A percentile compares a stretch with the other conserved stretches of the same genome.
Evolutionary conservation across 139 green algal genomes (phyloP).

Genomic region (Raphidocelis subcapitata): DNA sequence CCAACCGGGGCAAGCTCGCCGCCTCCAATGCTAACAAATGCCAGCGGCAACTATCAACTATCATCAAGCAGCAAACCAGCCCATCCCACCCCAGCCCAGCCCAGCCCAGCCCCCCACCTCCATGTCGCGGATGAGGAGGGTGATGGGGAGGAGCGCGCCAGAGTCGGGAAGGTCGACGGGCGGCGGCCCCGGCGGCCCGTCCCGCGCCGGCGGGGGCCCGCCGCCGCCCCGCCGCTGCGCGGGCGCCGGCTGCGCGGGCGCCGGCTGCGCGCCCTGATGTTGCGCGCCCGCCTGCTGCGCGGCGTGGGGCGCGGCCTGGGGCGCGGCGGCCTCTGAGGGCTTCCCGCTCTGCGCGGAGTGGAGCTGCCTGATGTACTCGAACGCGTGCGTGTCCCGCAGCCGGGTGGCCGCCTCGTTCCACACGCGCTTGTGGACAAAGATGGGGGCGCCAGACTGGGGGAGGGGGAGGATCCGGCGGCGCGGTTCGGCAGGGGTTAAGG

Average conservation of each 20-base stretch:
- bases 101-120: slow-evolving; percentile 18
- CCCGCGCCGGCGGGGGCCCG: background rate
- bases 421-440: slow-evolving; percentile 50
- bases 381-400: slow-evolving; percentile 13
- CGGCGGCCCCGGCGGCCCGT: background rate
- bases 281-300: no score
- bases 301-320: no score
- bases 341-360: slow-evolving; percentile 1
- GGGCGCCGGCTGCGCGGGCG: slow-evolving; percentile 8
- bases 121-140: slow-evolving; percentile 73
- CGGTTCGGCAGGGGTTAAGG: no score
- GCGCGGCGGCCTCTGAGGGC: background rate
- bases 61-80: no score
- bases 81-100: no score
- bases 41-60: no score
- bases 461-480: no score
- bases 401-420: slow-evolving; percentile 43
- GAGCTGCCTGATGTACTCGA: slow-evolving; percentile 22
- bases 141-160: slow-evolving; percentile 33
- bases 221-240: background rate
- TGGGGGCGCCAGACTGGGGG: slow-evolving; percentile 26
- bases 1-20: no score
- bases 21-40: no score
- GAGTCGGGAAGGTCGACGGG: background rate
- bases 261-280: no score